Conservation (phyloP, 2,329 filamentous ascomycete species). For the Sporothrix pseudoabietina region DNA sequence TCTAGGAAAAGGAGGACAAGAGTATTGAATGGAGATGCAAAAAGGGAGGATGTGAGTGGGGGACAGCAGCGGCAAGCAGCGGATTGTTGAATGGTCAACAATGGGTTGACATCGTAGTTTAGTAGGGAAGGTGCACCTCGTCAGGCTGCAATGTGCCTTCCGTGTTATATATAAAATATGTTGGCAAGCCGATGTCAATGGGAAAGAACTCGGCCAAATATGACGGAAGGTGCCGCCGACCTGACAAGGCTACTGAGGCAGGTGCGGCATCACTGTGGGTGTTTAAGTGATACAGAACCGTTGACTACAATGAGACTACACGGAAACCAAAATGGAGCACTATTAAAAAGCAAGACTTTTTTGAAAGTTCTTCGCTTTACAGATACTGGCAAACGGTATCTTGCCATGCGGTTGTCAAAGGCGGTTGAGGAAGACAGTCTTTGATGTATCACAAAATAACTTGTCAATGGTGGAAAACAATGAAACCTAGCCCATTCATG, state of each 20-base stretch:
- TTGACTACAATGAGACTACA: background rate
- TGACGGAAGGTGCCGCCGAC: slow-evolving; percentile 16
- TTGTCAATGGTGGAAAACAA: background rate
- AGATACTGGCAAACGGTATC: background rate
- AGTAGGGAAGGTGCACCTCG: slow-evolving; percentile 1
- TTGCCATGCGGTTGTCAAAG: background rate
- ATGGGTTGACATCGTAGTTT: background rate
- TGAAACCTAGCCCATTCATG: background rate
- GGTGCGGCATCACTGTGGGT: background rate
- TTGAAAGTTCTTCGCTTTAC: background rate
- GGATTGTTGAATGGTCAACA: slow-evolving; percentile 21
- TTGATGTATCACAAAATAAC: background rate
- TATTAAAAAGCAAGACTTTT: background rate
- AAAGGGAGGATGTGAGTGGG: background rate
- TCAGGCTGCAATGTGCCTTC: background rate
- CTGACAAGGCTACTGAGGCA: background rate
- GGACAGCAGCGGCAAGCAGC: background rate
- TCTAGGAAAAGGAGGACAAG: background rate
- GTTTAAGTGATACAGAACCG: too few species aligned
- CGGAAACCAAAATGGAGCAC: background rate
- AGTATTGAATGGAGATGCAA: slow-evolving; percentile 1
- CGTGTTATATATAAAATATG: background rate
- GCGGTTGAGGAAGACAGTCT: background rate
- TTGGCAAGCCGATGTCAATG: background rate
- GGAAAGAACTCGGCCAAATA: background rate